Percentiles rank a stretch among this genome's conserved stretches.
These are phyloP conservation scores for Monarda citriodora DNA, from an alignment of 305 asterid species.

Conservation along the genomic window DNA sequence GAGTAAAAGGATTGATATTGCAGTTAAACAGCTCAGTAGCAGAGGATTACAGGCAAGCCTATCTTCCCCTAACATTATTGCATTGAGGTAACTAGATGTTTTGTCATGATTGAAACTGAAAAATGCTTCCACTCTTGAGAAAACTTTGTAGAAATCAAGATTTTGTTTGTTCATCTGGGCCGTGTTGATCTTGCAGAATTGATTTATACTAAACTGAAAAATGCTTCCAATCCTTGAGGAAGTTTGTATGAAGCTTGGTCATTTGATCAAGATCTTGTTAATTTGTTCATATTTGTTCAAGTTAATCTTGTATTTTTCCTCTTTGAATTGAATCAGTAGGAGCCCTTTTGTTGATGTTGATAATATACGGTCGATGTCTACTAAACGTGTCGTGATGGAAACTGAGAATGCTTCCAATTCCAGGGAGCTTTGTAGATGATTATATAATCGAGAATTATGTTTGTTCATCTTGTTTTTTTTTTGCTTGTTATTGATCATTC, in stretches of 20 bases:
- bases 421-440: background rate
- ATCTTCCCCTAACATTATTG: constrained; percentile 9
- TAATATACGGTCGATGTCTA: background rate
- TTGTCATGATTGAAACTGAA: background rate
- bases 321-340: background rate
- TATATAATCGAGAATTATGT: background rate
- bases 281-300: background rate
- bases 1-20: constrained; percentile 51
- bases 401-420: background rate
- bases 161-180: background rate
- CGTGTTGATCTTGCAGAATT: background rate
- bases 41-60: constrained; percentile 89
- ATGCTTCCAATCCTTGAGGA: background rate
- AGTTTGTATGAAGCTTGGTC: background rate
- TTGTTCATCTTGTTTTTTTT: background rate
- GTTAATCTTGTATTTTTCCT: background rate
- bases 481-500: background rate
- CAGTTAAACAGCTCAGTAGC: constrained; percentile 91
- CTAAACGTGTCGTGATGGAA: too few relatives aligned
- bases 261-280: background rate
- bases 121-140: background rate
- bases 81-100: constrained; percentile 9
- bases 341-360: background rate
- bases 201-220: background rate
- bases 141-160: background rate